Conservation (phyloP, 495 filamentous ascomycete species). For the Cercophora sp. region DNA sequence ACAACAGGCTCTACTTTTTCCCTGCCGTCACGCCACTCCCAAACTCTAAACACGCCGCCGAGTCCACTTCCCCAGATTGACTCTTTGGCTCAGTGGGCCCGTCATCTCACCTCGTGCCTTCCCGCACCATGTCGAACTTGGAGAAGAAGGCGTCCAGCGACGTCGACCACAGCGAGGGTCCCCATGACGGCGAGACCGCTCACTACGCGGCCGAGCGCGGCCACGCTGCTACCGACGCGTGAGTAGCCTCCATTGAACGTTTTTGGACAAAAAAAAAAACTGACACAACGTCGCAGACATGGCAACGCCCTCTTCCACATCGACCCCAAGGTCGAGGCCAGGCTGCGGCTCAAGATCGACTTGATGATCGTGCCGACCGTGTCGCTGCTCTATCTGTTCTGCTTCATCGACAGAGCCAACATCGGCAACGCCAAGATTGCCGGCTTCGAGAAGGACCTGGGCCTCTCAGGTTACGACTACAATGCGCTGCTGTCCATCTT, state of each 20-base stretch:
- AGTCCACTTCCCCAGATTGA: slow-evolving; percentile 1
- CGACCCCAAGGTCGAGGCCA: slow-evolving; percentile 56
- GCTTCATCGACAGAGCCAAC: slow-evolving; percentile 63
- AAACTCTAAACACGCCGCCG: background rate
- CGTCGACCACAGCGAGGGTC: slow-evolving; percentile 10
- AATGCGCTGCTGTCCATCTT: slow-evolving; percentile 53
- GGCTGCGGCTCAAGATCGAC: slow-evolving; percentile 52
- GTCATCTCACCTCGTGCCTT: background rate
- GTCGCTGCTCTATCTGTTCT: slow-evolving; percentile 55
- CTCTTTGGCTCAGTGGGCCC: background rate
- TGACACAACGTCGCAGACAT: slow-evolving; percentile 34
- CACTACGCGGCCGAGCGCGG: slow-evolving; percentile 55
- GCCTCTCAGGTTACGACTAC: slow-evolving; percentile 59
- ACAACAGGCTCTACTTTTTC: background rate
- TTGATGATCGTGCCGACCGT: slow-evolving; percentile 51
- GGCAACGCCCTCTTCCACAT: slow-evolving; percentile 54
- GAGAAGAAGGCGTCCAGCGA: slow-evolving; percentile 7
- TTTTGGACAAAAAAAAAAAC: background rate
- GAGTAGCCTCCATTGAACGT: slow-evolving; percentile 13
- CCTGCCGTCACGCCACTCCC: background rate
- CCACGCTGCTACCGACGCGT: slow-evolving; percentile 59
- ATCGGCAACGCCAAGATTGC: slow-evolving; percentile 49
- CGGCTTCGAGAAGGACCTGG: slow-evolving; percentile 53
- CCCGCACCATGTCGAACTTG: background rate
- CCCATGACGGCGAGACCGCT: background rate